phyloP scores from a whole-genome alignment of 768 basidiomycete species.

The Tulasnella sp. region DNA sequence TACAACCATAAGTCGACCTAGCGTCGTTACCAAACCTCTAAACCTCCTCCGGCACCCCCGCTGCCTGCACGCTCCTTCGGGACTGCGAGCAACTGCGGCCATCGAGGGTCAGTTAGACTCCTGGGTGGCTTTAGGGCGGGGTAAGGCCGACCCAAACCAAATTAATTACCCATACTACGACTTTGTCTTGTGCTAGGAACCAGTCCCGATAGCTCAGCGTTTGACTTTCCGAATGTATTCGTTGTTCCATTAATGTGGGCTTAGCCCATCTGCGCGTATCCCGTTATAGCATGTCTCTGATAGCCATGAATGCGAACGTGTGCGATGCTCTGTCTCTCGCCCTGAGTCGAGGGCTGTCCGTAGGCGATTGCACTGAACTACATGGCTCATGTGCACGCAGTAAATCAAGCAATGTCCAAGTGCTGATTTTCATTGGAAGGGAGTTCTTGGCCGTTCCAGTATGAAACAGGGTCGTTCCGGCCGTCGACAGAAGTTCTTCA shows the following conservation, averaged over 20 bases:
- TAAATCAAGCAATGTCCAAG: too few relatives aligned
- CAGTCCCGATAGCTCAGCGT: neutral
- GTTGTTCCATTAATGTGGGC: too few relatives aligned
- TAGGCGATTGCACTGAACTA: too few relatives aligned
- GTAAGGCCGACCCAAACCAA: neutral
- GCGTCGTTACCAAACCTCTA: neutral
- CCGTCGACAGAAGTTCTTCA: too few relatives aligned
- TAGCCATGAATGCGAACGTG: neutral
- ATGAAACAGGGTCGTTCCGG: too few relatives aligned
- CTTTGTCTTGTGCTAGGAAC: neutral
- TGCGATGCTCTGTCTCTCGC: neutral
- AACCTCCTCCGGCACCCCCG: neutral
- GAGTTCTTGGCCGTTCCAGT: too few relatives aligned
- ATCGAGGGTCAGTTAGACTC: neutral
- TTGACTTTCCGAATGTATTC: neutral
- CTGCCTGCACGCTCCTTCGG: neutral
- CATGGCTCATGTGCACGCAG: too few relatives aligned
- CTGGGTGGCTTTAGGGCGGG: constrained; percentile 9
- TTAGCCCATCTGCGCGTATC: neutral
- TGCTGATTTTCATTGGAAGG: too few relatives aligned
- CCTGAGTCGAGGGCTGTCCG: neutral
- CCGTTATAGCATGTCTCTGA: neutral
- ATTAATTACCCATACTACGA: neutral
- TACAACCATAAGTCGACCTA: neutral
- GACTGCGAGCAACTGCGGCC: neutral